Evolutionary conservation across 2,329 filamentous ascomycete genomes (phyloP).

Genomic region (Knufia petricola): DNA sequence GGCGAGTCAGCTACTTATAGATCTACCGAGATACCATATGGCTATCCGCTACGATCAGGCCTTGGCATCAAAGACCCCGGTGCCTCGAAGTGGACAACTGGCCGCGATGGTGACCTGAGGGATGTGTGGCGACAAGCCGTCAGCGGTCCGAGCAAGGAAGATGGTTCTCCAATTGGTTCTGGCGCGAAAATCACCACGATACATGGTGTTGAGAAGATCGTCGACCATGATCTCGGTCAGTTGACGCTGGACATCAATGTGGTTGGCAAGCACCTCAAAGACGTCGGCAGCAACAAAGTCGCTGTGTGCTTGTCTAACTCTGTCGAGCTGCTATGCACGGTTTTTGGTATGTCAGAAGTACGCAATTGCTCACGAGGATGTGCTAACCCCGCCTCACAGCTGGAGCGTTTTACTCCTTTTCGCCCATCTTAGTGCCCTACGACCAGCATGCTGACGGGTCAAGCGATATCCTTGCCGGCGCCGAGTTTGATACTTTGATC

Average conservation of each 20-base stretch:
- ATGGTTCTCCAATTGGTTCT: conserved; percentile 47
- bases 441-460: conserved; percentile 57
- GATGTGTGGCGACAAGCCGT: conserved; percentile 78
- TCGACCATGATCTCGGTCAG: conserved; percentile 63
- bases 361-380: not conserved
- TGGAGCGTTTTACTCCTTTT: conserved; percentile 80
- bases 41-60: conserved; percentile 67
- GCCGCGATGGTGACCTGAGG: conserved; percentile 78
- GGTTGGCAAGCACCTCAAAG: conserved; percentile 66
- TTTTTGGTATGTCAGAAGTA: conserved; percentile 52
- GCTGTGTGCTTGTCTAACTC: conserved; percentile 91
- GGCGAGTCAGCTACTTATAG: conserved; percentile 80
- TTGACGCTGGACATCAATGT: conserved; percentile 79
- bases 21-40: conserved; percentile 74
- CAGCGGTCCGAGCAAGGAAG: conserved; percentile 53
- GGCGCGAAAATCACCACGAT: conserved; percentile 68
- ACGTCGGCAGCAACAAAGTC: conserved; percentile 60
- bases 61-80: conserved; percentile 73
- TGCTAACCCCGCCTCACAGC: conserved; percentile 37
- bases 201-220: conserved; percentile 61
- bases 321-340: conserved; percentile 67
- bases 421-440: conserved; percentile 75
- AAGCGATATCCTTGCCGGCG: conserved; percentile 64
- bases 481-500: conserved; percentile 70
- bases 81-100: conserved; percentile 70